Percentiles rank a stretch among this genome's conserved stretches.
Conservation (phyloP, 139 green algal species). For the Pseudopediastrum boryanum region DNA sequence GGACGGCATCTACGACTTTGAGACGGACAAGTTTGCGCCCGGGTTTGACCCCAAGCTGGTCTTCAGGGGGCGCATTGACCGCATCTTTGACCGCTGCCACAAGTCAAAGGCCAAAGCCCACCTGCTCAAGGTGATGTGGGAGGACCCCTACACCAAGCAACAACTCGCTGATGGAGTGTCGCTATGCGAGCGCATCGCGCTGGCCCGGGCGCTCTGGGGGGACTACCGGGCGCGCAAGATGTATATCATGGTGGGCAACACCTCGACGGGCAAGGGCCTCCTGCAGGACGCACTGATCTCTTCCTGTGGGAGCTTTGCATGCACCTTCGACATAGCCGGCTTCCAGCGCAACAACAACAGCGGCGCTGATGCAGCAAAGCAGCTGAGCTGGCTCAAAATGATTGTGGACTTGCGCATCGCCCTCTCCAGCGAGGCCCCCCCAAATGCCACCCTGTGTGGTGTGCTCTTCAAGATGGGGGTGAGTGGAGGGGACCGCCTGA, state of each 20-base stretch:
- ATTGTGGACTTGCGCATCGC: slow-evolving; percentile 18
- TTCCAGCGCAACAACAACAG: slow-evolving; percentile 18
- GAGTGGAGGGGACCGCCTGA: slow-evolving; percentile 4
- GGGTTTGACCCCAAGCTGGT: slow-evolving; percentile 11
- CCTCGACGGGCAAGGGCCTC: background rate
- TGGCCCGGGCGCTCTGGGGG: slow-evolving; percentile 5
- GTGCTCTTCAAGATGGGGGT: background rate
- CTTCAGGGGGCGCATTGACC: slow-evolving; percentile 9
- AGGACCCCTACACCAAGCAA: slow-evolving; percentile 15
- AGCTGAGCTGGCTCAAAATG: slow-evolving; percentile 18
- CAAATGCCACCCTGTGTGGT: background rate
- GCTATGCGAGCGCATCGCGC: slow-evolving; percentile 11
- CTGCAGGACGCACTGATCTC: background rate
- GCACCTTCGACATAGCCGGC: background rate
- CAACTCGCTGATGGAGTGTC: slow-evolving; percentile 10
- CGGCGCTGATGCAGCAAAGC: slow-evolving; percentile 1
- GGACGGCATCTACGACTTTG: slow-evolving; percentile 18
- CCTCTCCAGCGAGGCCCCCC: background rate
- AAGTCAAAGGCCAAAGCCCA: background rate
- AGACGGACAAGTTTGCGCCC: slow-evolving; percentile 12
- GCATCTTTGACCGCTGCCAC: slow-evolving; percentile 7
- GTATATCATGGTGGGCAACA: slow-evolving; percentile 15
- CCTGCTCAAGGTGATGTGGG: slow-evolving; percentile 1
- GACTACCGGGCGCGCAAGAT: slow-evolving; percentile 1
- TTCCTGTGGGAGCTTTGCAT: background rate